Base-by-base conservation (phyloP, 257 asterid genomes). In the Thymus mandschuricus region DNA sequence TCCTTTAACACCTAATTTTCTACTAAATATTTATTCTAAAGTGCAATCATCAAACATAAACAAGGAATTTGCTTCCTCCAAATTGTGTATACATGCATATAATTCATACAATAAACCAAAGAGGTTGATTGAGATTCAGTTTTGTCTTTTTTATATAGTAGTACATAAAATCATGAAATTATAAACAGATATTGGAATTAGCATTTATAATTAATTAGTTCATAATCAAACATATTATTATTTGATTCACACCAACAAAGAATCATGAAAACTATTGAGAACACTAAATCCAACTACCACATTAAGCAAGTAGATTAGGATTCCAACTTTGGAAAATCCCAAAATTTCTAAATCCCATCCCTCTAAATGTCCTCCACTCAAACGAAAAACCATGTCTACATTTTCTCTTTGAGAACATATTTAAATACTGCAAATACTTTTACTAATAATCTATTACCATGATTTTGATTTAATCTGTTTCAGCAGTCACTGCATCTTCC, bases 401-500 rank as follows among this genome's bases (percentile, higher is more conserved):
- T 55, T 64, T 44, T 45, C 48, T 9, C 29, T 40, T 50, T 40
- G 38, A 56, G 58, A 9, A 57, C 58, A 64, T 10, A 57, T 56
- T 15, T 5, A 68, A 56, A 43, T 21, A 63, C 10, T 44, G 5
- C 51, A 58, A 57, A 57, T 11, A 33, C 54, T 45, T 55, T 27
- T 3, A 38, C 6, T 44, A 44, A 7, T 7, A 2, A 54, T 38
- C 6, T 33, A 65, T 34, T 68, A 62, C 79, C 79, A 54, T 21
- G 43, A 68, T 68, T 30, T 44, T 44, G 0, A 44, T 0, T 44
- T 40, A 5, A 3, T 8, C 29, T 28, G 31, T 52, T 8, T 77
- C 75, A 81, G 69, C 89, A 84, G 51, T 84, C 87, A 44, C 0
- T 35, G 65, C 87, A 81, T 83, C 82, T 83, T n/a, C 81, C 79